These are phyloP conservation scores for Bipolaris bicolor DNA, from an alignment of 2,329 filamentous ascomycete genomes.

Conservation along the genomic window DNA sequence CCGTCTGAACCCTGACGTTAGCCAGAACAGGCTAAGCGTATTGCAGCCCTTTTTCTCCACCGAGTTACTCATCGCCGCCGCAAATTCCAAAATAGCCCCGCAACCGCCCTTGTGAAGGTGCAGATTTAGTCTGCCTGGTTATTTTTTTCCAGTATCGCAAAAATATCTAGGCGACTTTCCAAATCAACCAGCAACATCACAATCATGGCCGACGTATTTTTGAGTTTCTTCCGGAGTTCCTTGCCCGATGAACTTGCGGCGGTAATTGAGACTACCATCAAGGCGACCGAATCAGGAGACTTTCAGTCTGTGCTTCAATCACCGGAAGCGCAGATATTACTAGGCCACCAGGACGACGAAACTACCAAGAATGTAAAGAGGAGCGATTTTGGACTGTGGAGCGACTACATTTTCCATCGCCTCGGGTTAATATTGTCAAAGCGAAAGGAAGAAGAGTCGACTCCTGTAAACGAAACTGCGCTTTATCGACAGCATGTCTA, in stretches of 20 bases:
- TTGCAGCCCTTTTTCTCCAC: slow-evolving; percentile 40
- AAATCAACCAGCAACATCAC: background rate
- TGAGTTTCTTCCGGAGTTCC: slow-evolving; percentile 49
- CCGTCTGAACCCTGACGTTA: slow-evolving; percentile 9
- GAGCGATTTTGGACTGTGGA: slow-evolving; percentile 51
- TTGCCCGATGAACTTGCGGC: slow-evolving; percentile 52
- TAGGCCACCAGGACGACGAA: slow-evolving; percentile 49
- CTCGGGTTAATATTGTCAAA: slow-evolving; percentile 48
- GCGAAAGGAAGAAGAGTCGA: slow-evolving; percentile 32
- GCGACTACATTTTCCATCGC: slow-evolving; percentile 54
- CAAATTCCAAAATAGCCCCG: slow-evolving; percentile 30
- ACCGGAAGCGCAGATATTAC: slow-evolving; percentile 49
- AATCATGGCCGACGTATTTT: slow-evolving; percentile 52
- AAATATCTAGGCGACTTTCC: background rate
- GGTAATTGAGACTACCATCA: slow-evolving; percentile 47
- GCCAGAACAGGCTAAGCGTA: slow-evolving; percentile 32
- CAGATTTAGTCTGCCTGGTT: slow-evolving; percentile 12
- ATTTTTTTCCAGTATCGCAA: background rate
- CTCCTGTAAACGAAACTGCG: slow-evolving; percentile 37
- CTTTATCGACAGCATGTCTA: slow-evolving; percentile 51
- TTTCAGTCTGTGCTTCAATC: slow-evolving; percentile 50
- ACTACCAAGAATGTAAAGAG: slow-evolving; percentile 37
- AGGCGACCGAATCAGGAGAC: slow-evolving; percentile 51
- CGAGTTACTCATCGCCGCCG: slow-evolving; percentile 35
- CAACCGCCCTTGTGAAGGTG: slow-evolving; percentile 20